These are phyloP conservation scores for Favolaschia claudopus DNA, from an alignment of 768 basidiomycete species.

Conservation along the genomic window DNA sequence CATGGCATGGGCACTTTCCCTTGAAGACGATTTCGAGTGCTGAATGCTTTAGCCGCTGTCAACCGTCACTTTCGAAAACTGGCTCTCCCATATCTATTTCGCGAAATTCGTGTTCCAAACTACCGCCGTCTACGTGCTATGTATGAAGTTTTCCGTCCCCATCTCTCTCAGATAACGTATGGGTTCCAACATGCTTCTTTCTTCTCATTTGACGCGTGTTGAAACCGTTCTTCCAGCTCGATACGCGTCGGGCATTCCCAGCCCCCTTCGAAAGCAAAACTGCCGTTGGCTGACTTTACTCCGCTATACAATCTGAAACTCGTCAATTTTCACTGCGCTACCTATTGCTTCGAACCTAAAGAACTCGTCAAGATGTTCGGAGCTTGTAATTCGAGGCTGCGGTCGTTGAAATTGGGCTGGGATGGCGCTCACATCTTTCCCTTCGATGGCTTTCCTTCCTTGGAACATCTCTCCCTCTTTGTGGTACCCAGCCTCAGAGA, in stretches of 20 bases:
- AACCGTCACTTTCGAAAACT: not conserved
- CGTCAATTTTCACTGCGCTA: not conserved
- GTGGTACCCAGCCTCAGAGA: not conserved
- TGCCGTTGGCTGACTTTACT: too few species aligned
- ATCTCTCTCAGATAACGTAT: not conserved
- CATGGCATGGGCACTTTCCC: too few species aligned
- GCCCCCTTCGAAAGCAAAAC: too few species aligned
- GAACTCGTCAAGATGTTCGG: not conserved
- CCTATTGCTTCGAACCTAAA: not conserved
- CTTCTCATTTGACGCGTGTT: too few species aligned
- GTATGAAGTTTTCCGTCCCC: not conserved
- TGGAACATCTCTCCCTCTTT: not conserved
- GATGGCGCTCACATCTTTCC: not conserved
- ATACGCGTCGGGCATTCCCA: constrained; percentile 1
- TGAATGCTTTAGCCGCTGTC: not conserved
- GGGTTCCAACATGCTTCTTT: too few species aligned
- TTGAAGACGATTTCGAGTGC: too few species aligned
- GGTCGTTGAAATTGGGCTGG: constrained; percentile 1
- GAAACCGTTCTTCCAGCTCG: not conserved
- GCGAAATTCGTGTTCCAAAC: not conserved
- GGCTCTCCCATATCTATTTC: not conserved
- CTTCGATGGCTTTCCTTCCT: not conserved
- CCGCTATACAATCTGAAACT: constrained; percentile 1
- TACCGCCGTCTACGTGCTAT: not conserved
- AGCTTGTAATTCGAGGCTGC: not conserved